Conservation (phyloP, 768 basidiomycete species). For the Pseudohyphozyma bogoriensis region DNA sequence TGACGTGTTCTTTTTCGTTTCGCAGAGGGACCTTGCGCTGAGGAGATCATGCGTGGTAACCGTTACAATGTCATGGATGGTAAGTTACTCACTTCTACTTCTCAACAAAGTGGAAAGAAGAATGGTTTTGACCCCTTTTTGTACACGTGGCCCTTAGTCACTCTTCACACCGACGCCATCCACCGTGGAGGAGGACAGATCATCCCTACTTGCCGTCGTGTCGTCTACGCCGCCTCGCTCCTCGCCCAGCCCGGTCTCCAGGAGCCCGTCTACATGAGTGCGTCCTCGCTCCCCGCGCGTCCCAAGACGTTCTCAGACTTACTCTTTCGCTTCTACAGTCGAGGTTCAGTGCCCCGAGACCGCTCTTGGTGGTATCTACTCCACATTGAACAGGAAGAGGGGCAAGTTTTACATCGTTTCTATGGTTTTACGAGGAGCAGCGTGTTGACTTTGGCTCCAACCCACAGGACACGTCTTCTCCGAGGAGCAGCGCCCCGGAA, state of each 20-base stretch:
- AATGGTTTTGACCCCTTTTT: slow-evolving; percentile 6
- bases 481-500: slow-evolving; percentile 92
- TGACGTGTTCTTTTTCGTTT: not conserved
- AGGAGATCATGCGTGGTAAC: slow-evolving; percentile 98
- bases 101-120: not conserved
- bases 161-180: slow-evolving; percentile 91
- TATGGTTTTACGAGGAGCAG: slow-evolving; percentile 55
- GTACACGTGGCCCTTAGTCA: slow-evolving; percentile 29
- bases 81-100: slow-evolving; percentile 48
- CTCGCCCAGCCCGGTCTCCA: slow-evolving; percentile 84
- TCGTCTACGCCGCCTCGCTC: slow-evolving; percentile 87
- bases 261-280: slow-evolving; percentile 79
- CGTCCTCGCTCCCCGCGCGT: no score
- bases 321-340: slow-evolving; percentile 45
- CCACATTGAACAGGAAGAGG: slow-evolving; percentile 44
- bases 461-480: slow-evolving; percentile 98
- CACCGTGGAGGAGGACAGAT: slow-evolving; percentile 98
- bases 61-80: slow-evolving; percentile 77
- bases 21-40: slow-evolving; percentile 54
- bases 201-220: slow-evolving; percentile 93
- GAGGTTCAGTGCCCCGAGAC: slow-evolving; percentile 98
- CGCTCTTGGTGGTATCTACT: slow-evolving; percentile 96
- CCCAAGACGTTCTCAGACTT: no score
- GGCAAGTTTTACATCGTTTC: no score
- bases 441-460: no score